A percentile compares a stretch with the other conserved stretches of the same genome.
phyloP scores from a whole-genome alignment of 1,284 basidiomycete genomes.

The Heterobasidion occidentale region DNA sequence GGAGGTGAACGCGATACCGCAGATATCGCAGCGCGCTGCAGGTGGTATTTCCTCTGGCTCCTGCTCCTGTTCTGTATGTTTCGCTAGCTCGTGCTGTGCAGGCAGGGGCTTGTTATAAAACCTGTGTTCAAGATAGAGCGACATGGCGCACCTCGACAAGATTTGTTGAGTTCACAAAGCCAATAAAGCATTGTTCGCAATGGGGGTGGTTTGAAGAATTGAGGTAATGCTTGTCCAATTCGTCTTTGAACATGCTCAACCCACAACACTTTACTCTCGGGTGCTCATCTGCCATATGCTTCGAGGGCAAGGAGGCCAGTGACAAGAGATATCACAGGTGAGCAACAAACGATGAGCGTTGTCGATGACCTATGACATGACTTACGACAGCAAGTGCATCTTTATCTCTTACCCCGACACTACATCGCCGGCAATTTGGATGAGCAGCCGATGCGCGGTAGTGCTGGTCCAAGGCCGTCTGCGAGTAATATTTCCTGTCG shows the following conservation, averaged over 20 bases:
- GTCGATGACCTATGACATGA: neutral
- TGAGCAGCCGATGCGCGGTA: conserved; percentile 11
- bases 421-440: conserved; percentile 10
- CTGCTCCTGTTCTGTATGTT: conserved; percentile 5
- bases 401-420: conserved; percentile 4
- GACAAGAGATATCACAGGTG: neutral
- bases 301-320: neutral
- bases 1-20: conserved; percentile 6
- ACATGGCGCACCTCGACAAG: conserved; percentile 8
- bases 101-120: neutral
- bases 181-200: conserved; percentile 7
- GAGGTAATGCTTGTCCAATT: conserved; percentile 10
- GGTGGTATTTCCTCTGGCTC: conserved; percentile 1
- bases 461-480: conserved; percentile 10
- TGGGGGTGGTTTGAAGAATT: conserved; percentile 7
- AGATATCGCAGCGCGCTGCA: conserved; percentile 8
- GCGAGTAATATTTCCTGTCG: conserved; percentile 10
- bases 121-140: neutral
- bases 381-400: conserved; percentile 9
- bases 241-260: conserved; percentile 6
- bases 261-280: conserved; percentile 11
- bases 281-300: conserved; percentile 11
- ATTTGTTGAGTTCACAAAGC: conserved; percentile 7
- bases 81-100: neutral
- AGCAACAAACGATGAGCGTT: neutral